Evolutionary conservation across 164 flowering plant genomes (phyloP), one percentile per base, ranked within the genome.

Genomic region (Echeveria elegans): DNA sequence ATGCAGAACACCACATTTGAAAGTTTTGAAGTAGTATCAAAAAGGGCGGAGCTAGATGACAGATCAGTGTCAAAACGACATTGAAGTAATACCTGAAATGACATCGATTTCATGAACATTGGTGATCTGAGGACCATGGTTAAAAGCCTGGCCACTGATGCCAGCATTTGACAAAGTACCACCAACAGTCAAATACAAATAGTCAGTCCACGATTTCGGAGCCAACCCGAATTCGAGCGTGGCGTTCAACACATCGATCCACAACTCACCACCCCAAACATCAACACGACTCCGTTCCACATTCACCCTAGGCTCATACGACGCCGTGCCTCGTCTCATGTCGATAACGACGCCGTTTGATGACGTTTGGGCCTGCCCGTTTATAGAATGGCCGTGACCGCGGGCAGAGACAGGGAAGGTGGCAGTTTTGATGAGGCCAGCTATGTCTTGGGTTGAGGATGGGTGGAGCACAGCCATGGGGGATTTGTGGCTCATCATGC

Each of bases 131-230:
- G 99, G 99, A 3, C 99, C 99, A 70, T 92, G 92, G 67, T 85
- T 78, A 66, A 95, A 95, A 24, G 99, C 90, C 70, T 95, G 97
- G 0, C 99, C 99, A 45, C 99, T 95, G 56, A 95, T 95, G 29
- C 99, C 99, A 37, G 82, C 97, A 72, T 95, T 92, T 0, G 97
- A 95, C 6, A 95, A 81, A 10, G 99, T 95, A 26, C 99, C 99
- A 19, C 97, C 99, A 6, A 95, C 97, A 0, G 96, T 69, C 16
- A 95, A 81, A 71, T 95, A 87, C 84, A 95, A 77, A 66, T 95
- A 95, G 78, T 95, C 99, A 0, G 99, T 95, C 99, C 99, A 95
- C 8, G 99, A 95, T 53, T 70, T 86, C 1, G 99, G 97, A 37
- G 99, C 85, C 2, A 92, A 74, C 31, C 94, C 97, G 75, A 74